A percentile compares a stretch with the other conserved stretches of the same genome.
Evolutionary conservation across 2,329 filamentous ascomycete species (phyloP).

Genomic region (Claviceps capensis): DNA sequence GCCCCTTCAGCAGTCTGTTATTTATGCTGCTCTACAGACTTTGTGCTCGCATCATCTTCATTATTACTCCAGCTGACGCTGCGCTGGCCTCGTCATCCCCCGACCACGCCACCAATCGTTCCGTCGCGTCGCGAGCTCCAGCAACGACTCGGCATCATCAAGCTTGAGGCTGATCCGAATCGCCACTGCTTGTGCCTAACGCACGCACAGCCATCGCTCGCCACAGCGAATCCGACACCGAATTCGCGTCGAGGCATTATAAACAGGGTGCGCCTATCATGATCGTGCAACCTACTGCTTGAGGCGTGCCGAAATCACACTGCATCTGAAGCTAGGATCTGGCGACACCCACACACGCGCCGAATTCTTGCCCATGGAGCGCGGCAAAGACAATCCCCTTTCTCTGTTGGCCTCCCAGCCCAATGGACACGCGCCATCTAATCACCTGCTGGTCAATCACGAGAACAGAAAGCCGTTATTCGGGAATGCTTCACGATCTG

Average conservation of each 20-base stretch:
- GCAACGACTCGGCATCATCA: too few relatives aligned
- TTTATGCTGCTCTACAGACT: too few relatives aligned
- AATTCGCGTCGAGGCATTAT: not conserved
- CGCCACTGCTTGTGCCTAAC: too few relatives aligned
- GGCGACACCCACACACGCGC: not conserved
- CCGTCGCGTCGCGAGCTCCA: too few relatives aligned
- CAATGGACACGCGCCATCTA: conserved; percentile 3
- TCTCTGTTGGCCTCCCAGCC: not conserved
- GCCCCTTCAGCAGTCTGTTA: too few relatives aligned
- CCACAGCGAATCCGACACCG: not conserved
- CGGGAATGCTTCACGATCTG: conserved; percentile 9
- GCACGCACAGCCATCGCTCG: too few relatives aligned
- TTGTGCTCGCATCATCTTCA: too few relatives aligned
- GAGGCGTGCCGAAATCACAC: conserved; percentile 1
- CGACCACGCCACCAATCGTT: too few relatives aligned
- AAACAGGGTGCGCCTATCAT: conserved; percentile 1
- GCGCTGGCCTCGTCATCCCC: too few relatives aligned
- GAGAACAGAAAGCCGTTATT: conserved; percentile 29
- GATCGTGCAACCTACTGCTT: conserved; percentile 1
- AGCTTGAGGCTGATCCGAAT: too few relatives aligned
- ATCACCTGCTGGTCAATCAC: conserved; percentile 23
- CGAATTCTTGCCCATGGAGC: conserved; percentile 4
- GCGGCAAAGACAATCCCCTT: not conserved
- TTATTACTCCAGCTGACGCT: too few relatives aligned
- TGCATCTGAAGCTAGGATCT: not conserved